phyloP scores from a whole-genome alignment of 805 yeast species.

The Saturnispora quitensis region DNA sequence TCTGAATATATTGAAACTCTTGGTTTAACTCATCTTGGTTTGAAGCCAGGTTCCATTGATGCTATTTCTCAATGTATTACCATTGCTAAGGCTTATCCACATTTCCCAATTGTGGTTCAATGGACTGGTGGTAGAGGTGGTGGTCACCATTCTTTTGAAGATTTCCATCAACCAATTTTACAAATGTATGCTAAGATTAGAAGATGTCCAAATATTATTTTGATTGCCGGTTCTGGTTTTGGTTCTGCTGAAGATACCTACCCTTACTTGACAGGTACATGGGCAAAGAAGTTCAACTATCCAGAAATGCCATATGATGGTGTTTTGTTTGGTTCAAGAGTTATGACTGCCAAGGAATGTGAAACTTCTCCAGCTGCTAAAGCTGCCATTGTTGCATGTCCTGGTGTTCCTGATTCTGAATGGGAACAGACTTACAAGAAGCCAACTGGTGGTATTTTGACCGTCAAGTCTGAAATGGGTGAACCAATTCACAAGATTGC shows the following conservation, averaged over 20 bases:
- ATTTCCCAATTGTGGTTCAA: constrained; percentile 93
- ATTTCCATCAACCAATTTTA: constrained; percentile 94
- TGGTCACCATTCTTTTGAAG: constrained; percentile 99
- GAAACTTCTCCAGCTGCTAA: constrained; percentile 91
- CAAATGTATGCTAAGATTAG: constrained; percentile 95
- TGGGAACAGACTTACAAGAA: constrained; percentile 95
- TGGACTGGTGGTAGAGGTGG: constrained; percentile 99
- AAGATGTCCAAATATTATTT: constrained; percentile 77
- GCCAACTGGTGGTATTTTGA: constrained; percentile 94
- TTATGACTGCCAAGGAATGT: constrained; percentile 96
- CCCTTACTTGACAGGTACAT: constrained; percentile 94
- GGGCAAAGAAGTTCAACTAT: constrained; percentile 81
- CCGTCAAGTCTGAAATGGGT: constrained; percentile 98
- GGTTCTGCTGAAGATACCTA: constrained; percentile 96
- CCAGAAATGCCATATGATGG: constrained; percentile 99
- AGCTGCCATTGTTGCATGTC: constrained; percentile 77
- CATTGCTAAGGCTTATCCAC: constrained; percentile 93
- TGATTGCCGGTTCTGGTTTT: constrained; percentile 97
- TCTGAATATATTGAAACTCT: constrained; percentile 89
- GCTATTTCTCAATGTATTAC: constrained; percentile 78
- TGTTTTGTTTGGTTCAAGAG: constrained; percentile 90
- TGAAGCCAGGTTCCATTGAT: constrained; percentile 97
- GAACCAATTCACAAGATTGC: constrained; percentile 99
- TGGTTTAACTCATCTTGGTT: constrained; percentile 87
- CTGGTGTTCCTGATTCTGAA: constrained; percentile 80